Percentiles rank a stretch among this genome's conserved stretches.
phyloP scores from a whole-genome alignment of 495 filamentous ascomycete genomes.

The Aspergillus conjunctus region DNA sequence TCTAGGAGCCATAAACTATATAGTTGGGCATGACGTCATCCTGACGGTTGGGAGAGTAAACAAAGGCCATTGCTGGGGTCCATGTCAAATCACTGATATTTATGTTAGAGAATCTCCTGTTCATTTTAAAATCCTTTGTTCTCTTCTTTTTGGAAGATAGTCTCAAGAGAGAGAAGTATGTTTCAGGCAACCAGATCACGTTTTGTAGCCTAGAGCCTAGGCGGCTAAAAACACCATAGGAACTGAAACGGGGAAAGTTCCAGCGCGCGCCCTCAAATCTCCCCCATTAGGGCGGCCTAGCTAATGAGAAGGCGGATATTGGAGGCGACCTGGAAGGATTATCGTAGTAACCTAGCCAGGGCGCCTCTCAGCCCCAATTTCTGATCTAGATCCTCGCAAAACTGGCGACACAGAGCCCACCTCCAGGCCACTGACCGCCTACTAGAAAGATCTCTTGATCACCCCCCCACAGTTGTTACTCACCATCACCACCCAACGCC shows the following conservation, averaged over 20 bases:
- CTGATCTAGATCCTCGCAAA: slow-evolving; percentile 15
- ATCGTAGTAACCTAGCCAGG: neutral
- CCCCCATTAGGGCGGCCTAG: neutral
- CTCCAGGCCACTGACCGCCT: slow-evolving; percentile 35
- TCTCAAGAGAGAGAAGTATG: neutral
- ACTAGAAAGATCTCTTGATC: slow-evolving; percentile 25
- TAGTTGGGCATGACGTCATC: slow-evolving; percentile 20
- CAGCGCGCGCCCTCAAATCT: neutral
- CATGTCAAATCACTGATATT: no score
- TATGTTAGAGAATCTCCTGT: no score
- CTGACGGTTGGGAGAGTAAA: neutral
- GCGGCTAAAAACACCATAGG: slow-evolving; percentile 1
- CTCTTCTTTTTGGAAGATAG: no score
- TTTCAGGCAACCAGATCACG: slow-evolving; percentile 11
- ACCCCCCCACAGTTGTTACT: slow-evolving; percentile 27
- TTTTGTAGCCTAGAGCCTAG: slow-evolving; percentile 3
- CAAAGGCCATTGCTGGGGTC: no score
- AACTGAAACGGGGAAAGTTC: neutral
- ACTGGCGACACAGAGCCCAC: neutral
- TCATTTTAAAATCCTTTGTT: no score
- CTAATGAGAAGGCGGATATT: neutral
- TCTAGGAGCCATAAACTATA: neutral
- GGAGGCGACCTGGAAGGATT: neutral
- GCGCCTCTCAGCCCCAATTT: neutral
- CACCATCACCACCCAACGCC: slow-evolving; percentile 37